Base-by-base conservation (phyloP, 139 green algal species). In the Haematococcus sp. region DNA sequence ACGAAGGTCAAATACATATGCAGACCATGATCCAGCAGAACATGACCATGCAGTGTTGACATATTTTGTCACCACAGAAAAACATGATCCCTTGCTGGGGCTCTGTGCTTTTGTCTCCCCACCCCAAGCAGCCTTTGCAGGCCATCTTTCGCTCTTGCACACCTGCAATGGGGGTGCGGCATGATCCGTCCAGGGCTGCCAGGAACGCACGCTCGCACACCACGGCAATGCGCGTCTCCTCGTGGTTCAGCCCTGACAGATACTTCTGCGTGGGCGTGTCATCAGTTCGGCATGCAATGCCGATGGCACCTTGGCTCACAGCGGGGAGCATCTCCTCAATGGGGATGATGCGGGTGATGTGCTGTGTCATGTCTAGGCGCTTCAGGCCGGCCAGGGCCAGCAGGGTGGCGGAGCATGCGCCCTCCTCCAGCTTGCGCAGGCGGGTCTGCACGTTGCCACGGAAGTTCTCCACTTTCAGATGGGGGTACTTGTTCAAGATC, bases 391-490 rank as follows among this genome's bases (percentile, higher is more conserved):
- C 96, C 28, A 94, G 83, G 2, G 96, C 96, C 70, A 99, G 88
- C 79, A 99, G 88, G 22, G 96, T 99, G 19, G 92, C 95, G 40
- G 87, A 79, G 66, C 89, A 96, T 22, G 81, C 88, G 43, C 91
- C 95, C 81, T 99, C 96, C 59, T 93, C 77, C 56, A 99, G 86
- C 86, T 99, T 99, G 56, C 94, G 88, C 49, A 99, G 79, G 22
- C 96, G 89, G 7, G 90, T 96, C 87, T 99, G 96, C 83, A 99
- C 94, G 75, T 98, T 98, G 68, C 95, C 94, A 54, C 96, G 89
- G 92, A 99, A 99, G 87, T 98, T 99, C 19, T 95, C 90, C 4
- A 98, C 88, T 88, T 96, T 87, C 2, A 97, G 87, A 77, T 91
- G 80, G n/a, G 96, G 96, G 84, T 95, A 97, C 81, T 94, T 95